Conservation (phyloP, 2,329 filamentous ascomycete genomes). For the Pyrenophora tritici-repentis region DNA sequence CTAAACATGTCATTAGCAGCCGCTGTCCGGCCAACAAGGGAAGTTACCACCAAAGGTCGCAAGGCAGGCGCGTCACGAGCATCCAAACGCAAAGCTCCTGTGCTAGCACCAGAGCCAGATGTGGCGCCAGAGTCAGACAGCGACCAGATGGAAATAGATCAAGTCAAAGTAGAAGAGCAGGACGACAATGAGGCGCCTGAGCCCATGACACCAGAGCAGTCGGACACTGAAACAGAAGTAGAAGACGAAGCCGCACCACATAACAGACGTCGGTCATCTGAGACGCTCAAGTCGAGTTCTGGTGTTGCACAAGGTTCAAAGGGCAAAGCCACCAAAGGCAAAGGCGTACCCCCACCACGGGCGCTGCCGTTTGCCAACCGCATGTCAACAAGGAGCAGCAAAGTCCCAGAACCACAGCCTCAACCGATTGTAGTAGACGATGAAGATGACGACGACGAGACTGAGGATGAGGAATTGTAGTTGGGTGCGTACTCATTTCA, state of each 20-base stretch:
- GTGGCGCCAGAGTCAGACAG: conserved; percentile 33
- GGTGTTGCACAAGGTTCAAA: conserved; percentile 21
- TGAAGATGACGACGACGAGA: conserved; percentile 38
- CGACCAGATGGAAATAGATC: conserved; percentile 42
- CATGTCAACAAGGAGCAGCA: conserved; percentile 24
- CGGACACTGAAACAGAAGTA: conserved; percentile 45
- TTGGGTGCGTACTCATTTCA: background rate
- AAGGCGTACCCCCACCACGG: conserved; percentile 39
- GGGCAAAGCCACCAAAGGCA: conserved; percentile 16
- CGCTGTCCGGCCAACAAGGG: conserved; percentile 34
- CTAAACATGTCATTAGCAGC: conserved; percentile 24
- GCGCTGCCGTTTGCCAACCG: conserved; percentile 42
- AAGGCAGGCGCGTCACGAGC: conserved; percentile 42
- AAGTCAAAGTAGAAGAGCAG: conserved; percentile 33
- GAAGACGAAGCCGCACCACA: conserved; percentile 29
- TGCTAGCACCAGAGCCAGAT: conserved; percentile 29
- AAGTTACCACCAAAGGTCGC: conserved; percentile 31
- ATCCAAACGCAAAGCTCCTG: conserved; percentile 44
- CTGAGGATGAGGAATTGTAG: conserved; percentile 46
- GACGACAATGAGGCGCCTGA: conserved; percentile 29
- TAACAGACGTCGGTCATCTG: conserved; percentile 19
- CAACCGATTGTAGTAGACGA: conserved; percentile 5
- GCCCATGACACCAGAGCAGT: conserved; percentile 42
- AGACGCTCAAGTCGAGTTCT: conserved; percentile 24
- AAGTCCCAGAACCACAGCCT: conserved; percentile 17